Percentiles rank a stretch among this genome's conserved stretches.
Evolutionary conservation across 2,329 filamentous ascomycete species (phyloP).

Genomic region (Talaromyces rugulosus): DNA sequence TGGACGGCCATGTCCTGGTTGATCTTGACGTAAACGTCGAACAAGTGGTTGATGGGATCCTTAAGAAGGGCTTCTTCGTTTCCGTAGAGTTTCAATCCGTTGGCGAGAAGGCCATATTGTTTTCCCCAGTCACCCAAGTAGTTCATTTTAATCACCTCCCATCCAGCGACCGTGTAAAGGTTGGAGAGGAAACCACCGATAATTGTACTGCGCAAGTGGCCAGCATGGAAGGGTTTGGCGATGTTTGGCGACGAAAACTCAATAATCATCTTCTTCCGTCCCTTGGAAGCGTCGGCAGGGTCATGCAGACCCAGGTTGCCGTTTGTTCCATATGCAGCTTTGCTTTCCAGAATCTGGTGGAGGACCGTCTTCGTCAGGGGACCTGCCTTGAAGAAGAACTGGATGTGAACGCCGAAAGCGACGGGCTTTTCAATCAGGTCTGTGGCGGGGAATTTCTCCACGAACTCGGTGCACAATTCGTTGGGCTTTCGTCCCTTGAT

Average conservation of each 20-base stretch:
- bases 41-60: conserved; percentile 62
- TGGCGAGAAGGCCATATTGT: conserved; percentile 61
- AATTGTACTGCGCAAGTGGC: conserved; percentile 63
- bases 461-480: conserved; percentile 53
- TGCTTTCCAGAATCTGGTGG: conserved; percentile 55
- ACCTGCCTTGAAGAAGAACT: conserved; percentile 62
- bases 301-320: conserved; percentile 56
- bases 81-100: conserved; percentile 60
- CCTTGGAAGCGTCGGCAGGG: conserved; percentile 51
- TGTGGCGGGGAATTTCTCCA: conserved; percentile 54
- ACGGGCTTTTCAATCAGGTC: conserved; percentile 55
- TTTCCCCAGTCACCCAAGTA: conserved; percentile 67
- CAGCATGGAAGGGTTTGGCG: conserved; percentile 63
- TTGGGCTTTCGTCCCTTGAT: conserved; percentile 57
- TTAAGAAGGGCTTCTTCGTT: conserved; percentile 56
- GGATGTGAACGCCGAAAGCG: conserved; percentile 56
- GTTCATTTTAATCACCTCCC: conserved; percentile 62
- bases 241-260: conserved; percentile 67
- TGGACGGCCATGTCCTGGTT: conserved; percentile 55
- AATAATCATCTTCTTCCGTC: conserved; percentile 57
- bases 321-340: conserved; percentile 57
- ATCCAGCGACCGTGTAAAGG: conserved; percentile 57
- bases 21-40: conserved; percentile 64
- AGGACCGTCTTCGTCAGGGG: conserved; percentile 56
- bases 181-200: conserved; percentile 64